phyloP scores from a whole-genome alignment of 2,329 filamentous ascomycete genomes.

The Clonostachys sp. region DNA sequence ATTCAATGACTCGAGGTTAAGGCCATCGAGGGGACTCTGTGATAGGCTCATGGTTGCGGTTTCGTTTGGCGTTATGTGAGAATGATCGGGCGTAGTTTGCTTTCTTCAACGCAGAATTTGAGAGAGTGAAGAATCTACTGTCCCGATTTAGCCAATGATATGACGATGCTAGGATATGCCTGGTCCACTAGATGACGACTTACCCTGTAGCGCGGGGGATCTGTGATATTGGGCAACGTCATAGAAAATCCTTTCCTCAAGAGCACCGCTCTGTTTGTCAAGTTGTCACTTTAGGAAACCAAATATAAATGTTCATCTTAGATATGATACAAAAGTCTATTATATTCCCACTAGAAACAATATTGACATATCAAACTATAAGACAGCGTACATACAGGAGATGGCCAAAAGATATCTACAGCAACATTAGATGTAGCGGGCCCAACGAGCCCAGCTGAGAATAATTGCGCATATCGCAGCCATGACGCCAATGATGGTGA shows the following conservation, averaged over 20 bases:
- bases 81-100: no score
- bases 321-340: background rate
- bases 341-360: background rate
- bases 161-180: background rate
- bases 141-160: no score
- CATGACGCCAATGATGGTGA: conserved; percentile 47
- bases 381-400: background rate
- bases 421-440: conserved; percentile 36
- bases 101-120: no score
- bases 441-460: conserved; percentile 37
- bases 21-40: conserved; percentile 34
- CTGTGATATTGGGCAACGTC: no score
- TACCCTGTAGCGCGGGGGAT: no score
- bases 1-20: conserved; percentile 71
- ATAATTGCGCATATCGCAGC: conserved; percentile 43
- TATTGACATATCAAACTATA: background rate
- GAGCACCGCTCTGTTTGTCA: conserved; percentile 1
- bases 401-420: background rate
- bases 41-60: conserved; percentile 24
- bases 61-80: no score
- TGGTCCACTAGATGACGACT: no score
- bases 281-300: background rate
- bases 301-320: background rate
- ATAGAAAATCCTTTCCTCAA: background rate
- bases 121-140: no score